Base-by-base conservation (phyloP, 129 eudicot genomes). In the Pulicaria dysenterica region DNA sequence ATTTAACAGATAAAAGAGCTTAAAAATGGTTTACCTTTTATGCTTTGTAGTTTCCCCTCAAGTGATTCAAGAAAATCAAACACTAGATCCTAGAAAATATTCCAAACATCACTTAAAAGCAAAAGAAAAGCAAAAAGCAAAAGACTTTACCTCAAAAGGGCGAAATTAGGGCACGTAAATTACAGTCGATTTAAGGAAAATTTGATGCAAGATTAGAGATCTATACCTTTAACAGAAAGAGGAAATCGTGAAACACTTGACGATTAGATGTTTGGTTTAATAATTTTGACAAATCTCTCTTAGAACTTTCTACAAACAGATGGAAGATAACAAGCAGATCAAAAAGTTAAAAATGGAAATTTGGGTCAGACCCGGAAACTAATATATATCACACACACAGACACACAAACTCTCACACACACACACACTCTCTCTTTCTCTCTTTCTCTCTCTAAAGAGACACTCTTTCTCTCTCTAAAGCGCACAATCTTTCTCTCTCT, bases 291-390 rank as follows among this genome's bases (percentile, higher is more conserved):
- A 15, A 5, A 68, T 72, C 54, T 34, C 51, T 58, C 39, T 51
- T 16, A 49, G 63, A 44, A 61, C 74, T 77, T 80, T 74, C 40
- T 41, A 51, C 72, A 58, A 79, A 75, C 58, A 85, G 67, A 42
- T 77, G 69, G 60, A 69, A 41, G 71, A 34, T 43, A 56, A 71
- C 65, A 77, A 85, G 82, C 77, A 83, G 83, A 85, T 84, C 86
- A 82, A 82, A 76, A 64, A 59, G 65, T 48, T 45, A 11, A 12
- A 64, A 71, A 66, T 45, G 51, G 74, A 15, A 46, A 48, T 17
- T 58, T 69, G 69, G 84, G 79, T 70, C 81, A 56, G 83, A 74
- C 64, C 16, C 53, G 6, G 74, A 44, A 46, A 70, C 41, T 56
- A 48, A 64, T 48, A 56, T 73, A 77, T 50, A 67, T 42, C 79